Evolutionary conservation across 106 monocot genomes (phyloP).

Genomic region (Posidonia australis): DNA sequence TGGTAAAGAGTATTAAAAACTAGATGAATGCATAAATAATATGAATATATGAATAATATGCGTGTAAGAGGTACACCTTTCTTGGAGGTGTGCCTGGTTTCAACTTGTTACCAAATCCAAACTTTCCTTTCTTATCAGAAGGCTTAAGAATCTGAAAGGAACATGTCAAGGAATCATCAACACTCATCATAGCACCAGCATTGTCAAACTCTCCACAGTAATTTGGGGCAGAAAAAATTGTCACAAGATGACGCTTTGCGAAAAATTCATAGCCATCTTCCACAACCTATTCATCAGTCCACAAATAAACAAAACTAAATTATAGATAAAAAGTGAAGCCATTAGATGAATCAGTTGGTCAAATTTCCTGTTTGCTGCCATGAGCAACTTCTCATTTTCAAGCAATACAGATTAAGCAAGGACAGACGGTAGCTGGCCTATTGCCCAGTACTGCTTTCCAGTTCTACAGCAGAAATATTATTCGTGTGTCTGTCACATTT

Average conservation of each 20-base stretch:
- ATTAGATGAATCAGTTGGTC: background rate
- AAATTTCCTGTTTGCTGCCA: too few species aligned
- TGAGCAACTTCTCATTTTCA: too few species aligned
- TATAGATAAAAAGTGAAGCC: background rate
- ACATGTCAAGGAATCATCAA: conserved; percentile 27
- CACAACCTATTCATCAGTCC: conserved; percentile 16
- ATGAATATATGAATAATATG: background rate
- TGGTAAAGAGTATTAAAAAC: background rate
- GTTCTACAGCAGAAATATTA: too few species aligned
- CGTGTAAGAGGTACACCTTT: conserved; percentile 17
- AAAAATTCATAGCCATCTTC: conserved; percentile 34
- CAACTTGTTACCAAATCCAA: conserved; percentile 7
- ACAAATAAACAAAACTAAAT: background rate
- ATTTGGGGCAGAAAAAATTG: conserved; percentile 31
- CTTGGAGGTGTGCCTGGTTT: conserved; percentile 20
- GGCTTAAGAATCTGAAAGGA: conserved; percentile 32
- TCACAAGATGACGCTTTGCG: conserved; percentile 19
- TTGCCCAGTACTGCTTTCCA: too few species aligned
- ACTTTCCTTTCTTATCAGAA: conserved; percentile 19
- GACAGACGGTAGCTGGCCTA: too few species aligned
- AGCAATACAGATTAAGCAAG: too few species aligned
- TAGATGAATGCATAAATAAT: too few species aligned
- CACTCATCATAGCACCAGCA: conserved; percentile 29
- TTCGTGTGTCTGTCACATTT: too few species aligned
- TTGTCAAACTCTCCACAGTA: conserved; percentile 32